Conservation (phyloP, 306 rosid species). For the Bauhinia variegata region DNA sequence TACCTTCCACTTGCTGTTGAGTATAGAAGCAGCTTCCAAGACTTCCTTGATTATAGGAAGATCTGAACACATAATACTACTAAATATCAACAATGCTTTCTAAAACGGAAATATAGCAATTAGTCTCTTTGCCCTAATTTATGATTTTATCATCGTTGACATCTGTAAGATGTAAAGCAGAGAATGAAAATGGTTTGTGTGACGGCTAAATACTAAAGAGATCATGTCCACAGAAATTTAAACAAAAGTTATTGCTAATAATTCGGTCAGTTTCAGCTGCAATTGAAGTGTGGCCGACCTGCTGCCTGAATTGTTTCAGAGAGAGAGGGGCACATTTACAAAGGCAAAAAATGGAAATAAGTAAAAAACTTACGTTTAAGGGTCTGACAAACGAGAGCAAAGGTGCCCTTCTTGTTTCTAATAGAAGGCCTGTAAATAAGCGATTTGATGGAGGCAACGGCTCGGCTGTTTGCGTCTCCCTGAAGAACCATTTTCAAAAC, state of each 20-base stretch:
- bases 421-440: slow-evolving; percentile 79
- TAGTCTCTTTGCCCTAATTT: background rate
- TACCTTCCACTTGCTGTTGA: slow-evolving; percentile 91
- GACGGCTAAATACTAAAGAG: too few relatives aligned
- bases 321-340: background rate
- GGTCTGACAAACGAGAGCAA: slow-evolving; percentile 82
- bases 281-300: background rate
- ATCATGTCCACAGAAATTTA: too few relatives aligned
- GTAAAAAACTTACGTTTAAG: slow-evolving; percentile 63
- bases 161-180: too few relatives aligned
- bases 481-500: slow-evolving; percentile 65
- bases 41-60: slow-evolving; percentile 74
- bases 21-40: slow-evolving; percentile 50
- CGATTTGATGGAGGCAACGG: slow-evolving; percentile 86
- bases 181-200: too few relatives aligned
- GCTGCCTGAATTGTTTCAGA: background rate
- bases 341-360: slow-evolving; percentile 6
- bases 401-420: slow-evolving; percentile 85
- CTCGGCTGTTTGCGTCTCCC: slow-evolving; percentile 82
- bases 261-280: background rate
- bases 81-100: background rate
- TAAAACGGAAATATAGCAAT: background rate
- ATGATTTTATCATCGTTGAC: background rate
- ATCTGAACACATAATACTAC: slow-evolving; percentile 49
- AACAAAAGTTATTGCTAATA: background rate